Evolutionary conservation across 2,329 filamentous ascomycete species (phyloP).

Genomic region (Nannizziopsis arthrosporioides): DNA sequence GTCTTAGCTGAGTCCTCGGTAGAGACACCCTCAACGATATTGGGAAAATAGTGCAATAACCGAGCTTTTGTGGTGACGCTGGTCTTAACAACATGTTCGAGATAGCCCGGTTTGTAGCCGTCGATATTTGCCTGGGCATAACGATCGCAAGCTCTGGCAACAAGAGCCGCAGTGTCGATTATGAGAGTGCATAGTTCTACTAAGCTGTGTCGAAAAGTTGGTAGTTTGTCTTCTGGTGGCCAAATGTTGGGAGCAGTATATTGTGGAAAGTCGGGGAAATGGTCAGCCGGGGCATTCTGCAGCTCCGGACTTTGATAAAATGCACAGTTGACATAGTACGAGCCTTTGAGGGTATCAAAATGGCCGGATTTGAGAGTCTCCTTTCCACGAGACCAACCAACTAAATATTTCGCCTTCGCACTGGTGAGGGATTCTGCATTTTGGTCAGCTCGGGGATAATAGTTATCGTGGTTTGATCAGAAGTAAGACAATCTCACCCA

Average conservation of each 20-base stretch:
- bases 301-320: slow-evolving; percentile 37
- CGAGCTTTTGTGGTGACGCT: slow-evolving; percentile 85
- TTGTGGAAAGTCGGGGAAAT: slow-evolving; percentile 55
- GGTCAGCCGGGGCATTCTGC: slow-evolving; percentile 27
- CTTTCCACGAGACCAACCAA: slow-evolving; percentile 54
- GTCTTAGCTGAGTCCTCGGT: background rate
- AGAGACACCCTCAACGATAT: background rate
- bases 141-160: slow-evolving; percentile 78
- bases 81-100: slow-evolving; percentile 74
- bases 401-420: slow-evolving; percentile 45
- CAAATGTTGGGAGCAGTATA: slow-evolving; percentile 86
- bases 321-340: slow-evolving; percentile 52
- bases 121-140: slow-evolving; percentile 70
- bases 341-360: slow-evolving; percentile 53
- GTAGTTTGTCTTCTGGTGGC: slow-evolving; percentile 58
- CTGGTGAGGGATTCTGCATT: slow-evolving; percentile 31
- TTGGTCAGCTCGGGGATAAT: slow-evolving; percentile 39
- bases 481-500: slow-evolving; percentile 45
- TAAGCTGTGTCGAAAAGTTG: slow-evolving; percentile 62
- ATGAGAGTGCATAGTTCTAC: slow-evolving; percentile 69
- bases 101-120: slow-evolving; percentile 63
- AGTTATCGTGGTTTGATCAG: slow-evolving; percentile 34
- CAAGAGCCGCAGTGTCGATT: slow-evolving; percentile 78
- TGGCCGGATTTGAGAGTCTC: slow-evolving; percentile 50
- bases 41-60: slow-evolving; percentile 82